phyloP scores from a whole-genome alignment of 2,329 filamentous ascomycete genomes.

The Colletotrichum sp. region DNA sequence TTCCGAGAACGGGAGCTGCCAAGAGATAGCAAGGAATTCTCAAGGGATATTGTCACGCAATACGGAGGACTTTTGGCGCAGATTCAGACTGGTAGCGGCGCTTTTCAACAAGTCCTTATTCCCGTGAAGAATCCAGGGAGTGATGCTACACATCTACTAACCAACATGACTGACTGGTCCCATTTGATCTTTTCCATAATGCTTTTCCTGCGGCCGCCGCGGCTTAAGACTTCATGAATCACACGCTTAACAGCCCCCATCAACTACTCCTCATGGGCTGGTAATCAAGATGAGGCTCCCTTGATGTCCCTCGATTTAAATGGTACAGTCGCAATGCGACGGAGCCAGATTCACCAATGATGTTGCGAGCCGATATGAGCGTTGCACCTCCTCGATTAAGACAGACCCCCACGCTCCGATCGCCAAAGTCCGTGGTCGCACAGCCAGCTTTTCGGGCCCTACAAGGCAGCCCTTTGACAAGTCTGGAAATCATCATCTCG shows the following conservation, averaged over 20 bases:
- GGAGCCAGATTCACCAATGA: neutral
- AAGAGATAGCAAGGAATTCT: neutral
- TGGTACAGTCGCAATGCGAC: neutral
- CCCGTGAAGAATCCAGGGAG: neutral
- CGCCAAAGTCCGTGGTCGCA: neutral
- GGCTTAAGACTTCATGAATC: neutral
- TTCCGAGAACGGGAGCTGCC: neutral
- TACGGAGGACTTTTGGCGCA: neutral
- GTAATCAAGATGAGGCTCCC: conserved; percentile 1
- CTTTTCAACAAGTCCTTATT: neutral
- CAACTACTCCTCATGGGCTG: neutral
- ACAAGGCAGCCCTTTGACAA: neutral
- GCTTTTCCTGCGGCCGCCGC: neutral
- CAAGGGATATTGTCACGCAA: neutral
- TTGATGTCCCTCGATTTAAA: neutral
- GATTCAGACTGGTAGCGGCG: neutral
- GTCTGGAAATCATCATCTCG: neutral
- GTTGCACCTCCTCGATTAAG: neutral
- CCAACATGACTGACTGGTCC: neutral
- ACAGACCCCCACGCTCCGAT: neutral
- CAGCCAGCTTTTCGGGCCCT: neutral
- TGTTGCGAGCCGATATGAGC: neutral
- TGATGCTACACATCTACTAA: too few relatives aligned
- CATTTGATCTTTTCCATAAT: neutral
- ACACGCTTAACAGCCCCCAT: neutral